phyloP scores from a whole-genome alignment of 371 early-diverging fungal species.

The Haplosporangium sp. region DNA sequence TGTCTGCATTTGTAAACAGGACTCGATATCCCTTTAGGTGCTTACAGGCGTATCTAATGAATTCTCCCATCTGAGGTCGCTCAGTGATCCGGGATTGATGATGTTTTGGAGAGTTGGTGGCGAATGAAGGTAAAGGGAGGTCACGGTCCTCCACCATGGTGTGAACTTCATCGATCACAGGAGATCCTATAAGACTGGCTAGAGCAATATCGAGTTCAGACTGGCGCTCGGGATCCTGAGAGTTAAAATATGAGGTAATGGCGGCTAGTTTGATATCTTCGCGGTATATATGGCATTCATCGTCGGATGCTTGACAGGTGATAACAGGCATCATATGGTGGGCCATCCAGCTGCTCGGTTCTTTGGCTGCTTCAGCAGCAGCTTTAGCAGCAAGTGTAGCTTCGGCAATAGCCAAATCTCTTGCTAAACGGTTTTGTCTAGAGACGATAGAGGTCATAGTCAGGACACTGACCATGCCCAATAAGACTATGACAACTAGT shows the following conservation, averaged over 20 bases:
- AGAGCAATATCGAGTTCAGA: constrained; percentile 17
- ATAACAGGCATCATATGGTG: too few species aligned
- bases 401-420: too few species aligned
- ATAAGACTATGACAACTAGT: too few species aligned
- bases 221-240: background rate
- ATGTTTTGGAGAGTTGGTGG: background rate
- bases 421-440: too few species aligned
- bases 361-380: too few species aligned
- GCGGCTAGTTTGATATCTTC: constrained; percentile 8
- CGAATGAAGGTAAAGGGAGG: constrained; percentile 19
- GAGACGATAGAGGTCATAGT: too few species aligned
- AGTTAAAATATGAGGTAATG: constrained; percentile 22
- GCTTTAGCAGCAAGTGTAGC: too few species aligned
- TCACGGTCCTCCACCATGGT: constrained; percentile 13
- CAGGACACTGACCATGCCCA: too few species aligned
- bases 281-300: constrained; percentile 4
- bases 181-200: constrained; percentile 14
- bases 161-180: constrained; percentile 10
- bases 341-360: too few species aligned
- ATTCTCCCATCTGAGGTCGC: constrained; percentile 21
- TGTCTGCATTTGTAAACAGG: constrained; percentile 22
- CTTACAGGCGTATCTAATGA: constrained; percentile 21
- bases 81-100: too few species aligned
- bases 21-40: constrained; percentile 15
- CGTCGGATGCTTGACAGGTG: background rate